phyloP scores from a whole-genome alignment of 345 rosid genomes.

The Rhizophora apiculata region DNA sequence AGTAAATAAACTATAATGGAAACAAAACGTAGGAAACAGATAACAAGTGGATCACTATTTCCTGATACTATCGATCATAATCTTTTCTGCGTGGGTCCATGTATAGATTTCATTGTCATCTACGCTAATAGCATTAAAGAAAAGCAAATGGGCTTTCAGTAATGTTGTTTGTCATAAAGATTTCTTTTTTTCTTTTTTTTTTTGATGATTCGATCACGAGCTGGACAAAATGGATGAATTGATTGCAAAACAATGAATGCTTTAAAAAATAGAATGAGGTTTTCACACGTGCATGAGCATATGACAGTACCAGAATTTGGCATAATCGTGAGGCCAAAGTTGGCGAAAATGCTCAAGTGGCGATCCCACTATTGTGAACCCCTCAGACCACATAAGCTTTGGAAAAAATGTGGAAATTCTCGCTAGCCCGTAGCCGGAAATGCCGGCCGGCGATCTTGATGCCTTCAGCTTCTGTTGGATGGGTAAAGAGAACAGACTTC shows the following conservation, averaged over 20 bases:
- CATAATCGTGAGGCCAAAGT: slow-evolving; percentile 76
- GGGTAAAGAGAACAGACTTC: slow-evolving; percentile 59
- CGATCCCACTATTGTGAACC: slow-evolving; percentile 80
- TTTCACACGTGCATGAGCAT: slow-evolving; percentile 23
- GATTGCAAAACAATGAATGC: not conserved
- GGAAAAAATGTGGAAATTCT: slow-evolving; percentile 73
- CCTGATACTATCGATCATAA: slow-evolving; percentile 22
- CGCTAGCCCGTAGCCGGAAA: slow-evolving; percentile 78
- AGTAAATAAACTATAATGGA: slow-evolving; percentile 27
- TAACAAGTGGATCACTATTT: slow-evolving; percentile 20
- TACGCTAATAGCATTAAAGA: slow-evolving; percentile 34
- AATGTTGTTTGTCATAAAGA: slow-evolving; percentile 1
- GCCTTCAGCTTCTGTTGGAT: slow-evolving; percentile 62
- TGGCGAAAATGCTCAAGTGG: slow-evolving; percentile 66
- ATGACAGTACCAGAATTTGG: slow-evolving; percentile 53
- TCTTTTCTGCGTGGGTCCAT: slow-evolving; percentile 43
- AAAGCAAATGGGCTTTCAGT: slow-evolving; percentile 19
- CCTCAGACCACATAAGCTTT: slow-evolving; percentile 96
- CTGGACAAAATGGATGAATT: not conserved
- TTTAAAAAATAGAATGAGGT: not conserved
- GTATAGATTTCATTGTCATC: slow-evolving; percentile 34
- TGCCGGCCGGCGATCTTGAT: slow-evolving; percentile 58
- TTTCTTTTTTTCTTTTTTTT: not conserved
- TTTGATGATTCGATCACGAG: not conserved
- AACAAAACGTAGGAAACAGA: slow-evolving; percentile 25